phyloP scores from a whole-genome alignment of 345 rosid species.

The Raphanus raphanistrum region DNA sequence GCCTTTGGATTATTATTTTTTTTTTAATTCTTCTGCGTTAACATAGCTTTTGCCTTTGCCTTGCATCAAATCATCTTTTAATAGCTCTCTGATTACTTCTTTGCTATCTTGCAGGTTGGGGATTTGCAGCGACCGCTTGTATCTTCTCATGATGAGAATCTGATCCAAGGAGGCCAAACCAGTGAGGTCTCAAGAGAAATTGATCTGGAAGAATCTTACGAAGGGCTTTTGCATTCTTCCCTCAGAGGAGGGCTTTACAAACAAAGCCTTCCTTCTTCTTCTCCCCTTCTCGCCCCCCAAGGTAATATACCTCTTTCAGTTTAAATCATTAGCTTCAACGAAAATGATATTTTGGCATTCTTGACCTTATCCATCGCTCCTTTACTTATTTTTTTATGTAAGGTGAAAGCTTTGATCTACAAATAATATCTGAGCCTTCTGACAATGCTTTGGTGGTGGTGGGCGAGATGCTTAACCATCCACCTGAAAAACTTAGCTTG shows the following conservation, averaged over 20 bases:
- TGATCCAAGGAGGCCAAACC: conserved; percentile 48
- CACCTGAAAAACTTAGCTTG: conserved; percentile 38
- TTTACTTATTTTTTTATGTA: conserved; percentile 21
- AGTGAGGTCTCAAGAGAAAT: conserved; percentile 54
- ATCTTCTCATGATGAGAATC: conserved; percentile 45
- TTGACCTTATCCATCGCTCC: conserved; percentile 3
- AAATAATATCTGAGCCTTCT: conserved; percentile 54
- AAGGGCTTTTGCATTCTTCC: conserved; percentile 55
- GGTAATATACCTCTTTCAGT: background rate
- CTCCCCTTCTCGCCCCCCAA: conserved; percentile 27
- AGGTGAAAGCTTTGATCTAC: conserved; percentile 71
- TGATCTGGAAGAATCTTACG: conserved; percentile 76
- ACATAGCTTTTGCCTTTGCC: too few relatives aligned
- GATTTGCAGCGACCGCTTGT: conserved; percentile 81
- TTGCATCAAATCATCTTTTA: background rate
- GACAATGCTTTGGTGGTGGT: conserved; percentile 56
- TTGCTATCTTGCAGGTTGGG: conserved; percentile 40
- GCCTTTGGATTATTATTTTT: background rate
- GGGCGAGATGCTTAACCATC: conserved; percentile 70
- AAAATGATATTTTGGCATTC: conserved; percentile 7
- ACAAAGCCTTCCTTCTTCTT: conserved; percentile 58
- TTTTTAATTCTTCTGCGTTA: background rate
- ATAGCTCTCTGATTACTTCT: conserved; percentile 17
- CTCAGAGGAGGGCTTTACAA: conserved; percentile 60
- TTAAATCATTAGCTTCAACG: background rate